A percentile compares a stretch with the other conserved stretches of the same genome.
Conservation (phyloP, 768 basidiomycete genomes). For the Trametes meyenii region DNA sequence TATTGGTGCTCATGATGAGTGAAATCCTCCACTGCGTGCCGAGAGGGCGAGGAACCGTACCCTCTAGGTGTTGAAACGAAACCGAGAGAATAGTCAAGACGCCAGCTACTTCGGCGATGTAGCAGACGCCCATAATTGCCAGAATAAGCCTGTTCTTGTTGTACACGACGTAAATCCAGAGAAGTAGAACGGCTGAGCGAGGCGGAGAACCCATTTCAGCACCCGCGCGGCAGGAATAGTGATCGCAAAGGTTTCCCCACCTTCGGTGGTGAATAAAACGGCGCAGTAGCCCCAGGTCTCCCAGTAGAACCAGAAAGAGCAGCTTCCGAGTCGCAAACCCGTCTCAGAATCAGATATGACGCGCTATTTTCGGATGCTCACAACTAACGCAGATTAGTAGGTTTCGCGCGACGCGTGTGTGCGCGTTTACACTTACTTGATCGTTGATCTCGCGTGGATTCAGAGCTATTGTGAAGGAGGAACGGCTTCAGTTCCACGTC, state of each 20-base stretch:
- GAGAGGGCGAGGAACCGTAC: constrained; percentile 7
- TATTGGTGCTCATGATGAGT: constrained; percentile 1
- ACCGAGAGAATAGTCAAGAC: constrained; percentile 28
- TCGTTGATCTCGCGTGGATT: constrained; percentile 13
- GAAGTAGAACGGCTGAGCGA: constrained; percentile 31
- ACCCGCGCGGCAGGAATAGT: not conserved
- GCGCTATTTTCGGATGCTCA: constrained; percentile 1
- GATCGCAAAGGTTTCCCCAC: not conserved
- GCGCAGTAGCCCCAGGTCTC: constrained; percentile 32
- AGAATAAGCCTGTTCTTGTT: constrained; percentile 29
- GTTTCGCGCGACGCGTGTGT: not conserved
- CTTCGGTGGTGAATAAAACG: constrained; percentile 26
- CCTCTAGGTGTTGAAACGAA: constrained; percentile 24
- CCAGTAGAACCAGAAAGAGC: constrained; percentile 36
- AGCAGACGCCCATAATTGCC: constrained; percentile 21
- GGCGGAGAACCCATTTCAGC: not conserved
- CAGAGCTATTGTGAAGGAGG: constrained; percentile 12
- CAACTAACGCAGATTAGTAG: constrained; percentile 11
- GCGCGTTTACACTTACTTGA: constrained; percentile 4
- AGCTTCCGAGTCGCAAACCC: constrained; percentile 8
- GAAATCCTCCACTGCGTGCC: not conserved
- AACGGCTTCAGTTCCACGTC: not conserved
- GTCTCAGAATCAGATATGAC: not conserved
- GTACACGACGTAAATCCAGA: constrained; percentile 38
- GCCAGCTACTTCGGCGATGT: constrained; percentile 21